A percentile compares a stretch with the other conserved stretches of the same genome.
Evolutionary conservation across 345 rosid genomes (phyloP).

Genomic region (Tarenaya hassleriana): DNA sequence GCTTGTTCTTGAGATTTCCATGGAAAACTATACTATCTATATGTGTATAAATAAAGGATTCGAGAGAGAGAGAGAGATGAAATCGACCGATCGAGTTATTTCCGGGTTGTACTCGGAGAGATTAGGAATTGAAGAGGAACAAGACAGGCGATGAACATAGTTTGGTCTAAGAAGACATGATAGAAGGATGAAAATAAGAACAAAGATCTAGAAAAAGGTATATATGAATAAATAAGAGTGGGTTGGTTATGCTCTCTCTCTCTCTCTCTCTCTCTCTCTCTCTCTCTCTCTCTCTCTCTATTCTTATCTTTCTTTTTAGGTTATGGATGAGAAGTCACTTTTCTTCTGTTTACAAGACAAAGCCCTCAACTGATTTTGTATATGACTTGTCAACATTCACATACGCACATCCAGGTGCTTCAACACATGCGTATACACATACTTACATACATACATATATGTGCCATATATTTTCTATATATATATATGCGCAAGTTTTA

Average conservation of each 20-base stretch:
- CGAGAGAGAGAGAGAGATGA: neutral
- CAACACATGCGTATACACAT: too few species aligned
- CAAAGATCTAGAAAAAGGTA: slow-evolving; percentile 4
- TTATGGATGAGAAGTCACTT: slow-evolving; percentile 41
- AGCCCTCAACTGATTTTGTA: slow-evolving; percentile 5
- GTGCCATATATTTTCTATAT: too few species aligned
- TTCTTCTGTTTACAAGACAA: slow-evolving; percentile 33
- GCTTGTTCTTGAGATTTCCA: slow-evolving; percentile 34
- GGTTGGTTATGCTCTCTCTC: slow-evolving; percentile 31
- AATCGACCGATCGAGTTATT: neutral
- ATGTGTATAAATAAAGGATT: slow-evolving; percentile 13
- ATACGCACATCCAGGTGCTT: too few species aligned
- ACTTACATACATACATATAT: too few species aligned
- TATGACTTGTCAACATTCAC: slow-evolving; percentile 9
- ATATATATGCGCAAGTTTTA: too few species aligned
- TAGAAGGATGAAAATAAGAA: slow-evolving; percentile 21
- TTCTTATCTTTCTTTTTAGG: slow-evolving; percentile 28
- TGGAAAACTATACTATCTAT: slow-evolving; percentile 20
- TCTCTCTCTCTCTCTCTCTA: too few species aligned
- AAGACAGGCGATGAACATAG: slow-evolving; percentile 13
- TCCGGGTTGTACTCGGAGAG: too few species aligned
- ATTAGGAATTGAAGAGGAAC: slow-evolving; percentile 19
- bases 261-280: too few species aligned
- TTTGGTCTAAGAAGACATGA: slow-evolving; percentile 29
- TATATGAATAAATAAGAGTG: slow-evolving; percentile 26